Base-by-base conservation (phyloP, 495 filamentous ascomycete species). In the Aspergillus campestris region DNA sequence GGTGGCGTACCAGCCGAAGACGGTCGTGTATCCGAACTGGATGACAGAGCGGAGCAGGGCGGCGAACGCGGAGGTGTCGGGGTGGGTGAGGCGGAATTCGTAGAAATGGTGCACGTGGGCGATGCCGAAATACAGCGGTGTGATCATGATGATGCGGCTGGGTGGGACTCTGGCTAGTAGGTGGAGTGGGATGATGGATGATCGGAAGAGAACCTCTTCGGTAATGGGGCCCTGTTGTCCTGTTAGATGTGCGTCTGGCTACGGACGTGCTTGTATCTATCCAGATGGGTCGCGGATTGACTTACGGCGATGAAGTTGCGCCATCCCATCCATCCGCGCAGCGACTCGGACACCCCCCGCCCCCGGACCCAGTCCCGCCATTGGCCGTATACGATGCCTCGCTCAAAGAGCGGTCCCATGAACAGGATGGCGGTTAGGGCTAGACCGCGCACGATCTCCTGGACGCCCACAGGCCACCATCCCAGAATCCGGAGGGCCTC, bases 71-170 rank as follows among this genome's bases (percentile, higher is more conserved):
- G 84, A 73, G 2, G 82, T 80, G 49, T 79, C 70, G 11, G 91
- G 88, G 56, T 95, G 78, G 0, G 82, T 84, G 8, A 94, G 68
- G 29, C 81, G 79, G 69, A 91, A 96, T 67, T 98, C 92, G 67
- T 95, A 95, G 64, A 89, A 87, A 67, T 97, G 92, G 65, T 98
- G 91, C 27, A 95, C 63, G 68, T 98, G 92, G 8, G 90, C 87
- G 40, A 98, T 84, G 44, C 94, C 92, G 61, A 98, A 98, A 65
- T 94, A 86, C 8, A 97, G 64, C 2, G 92, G 92, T 0, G 86
- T 81, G 7, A 87, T 60, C 62, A 92, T 88, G 55, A 95, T 73
- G 51, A 86, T 81, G 5, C 65, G 69, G 0, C 62, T 64, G 2
- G 80, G 62, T 3, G 77, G 66, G 6, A 75, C 62, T 29, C 73